Percentiles rank a stretch among this genome's conserved stretches.
phyloP scores from a whole-genome alignment of 2,329 filamentous ascomycete genomes.

The Gaeumannomyces sp. region DNA sequence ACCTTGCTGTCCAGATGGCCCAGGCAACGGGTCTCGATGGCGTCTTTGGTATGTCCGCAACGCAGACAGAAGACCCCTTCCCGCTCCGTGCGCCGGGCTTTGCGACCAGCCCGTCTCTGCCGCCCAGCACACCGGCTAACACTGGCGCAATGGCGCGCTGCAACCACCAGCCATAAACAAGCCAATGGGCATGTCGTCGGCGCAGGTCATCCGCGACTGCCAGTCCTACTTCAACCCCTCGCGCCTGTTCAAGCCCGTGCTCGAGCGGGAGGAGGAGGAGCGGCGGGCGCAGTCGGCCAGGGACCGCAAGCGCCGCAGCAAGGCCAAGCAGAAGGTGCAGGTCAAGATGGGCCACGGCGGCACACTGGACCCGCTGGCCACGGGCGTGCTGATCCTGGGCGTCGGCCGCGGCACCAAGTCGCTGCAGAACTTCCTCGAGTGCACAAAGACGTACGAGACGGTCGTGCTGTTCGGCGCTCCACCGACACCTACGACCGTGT shows the following conservation, averaged over 20 bases:
- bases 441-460: slow-evolving; percentile 90
- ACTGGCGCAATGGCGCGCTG: no score
- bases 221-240: slow-evolving; percentile 82
- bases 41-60: slow-evolving; percentile 45
- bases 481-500: slow-evolving; percentile 88
- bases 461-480: slow-evolving; percentile 84
- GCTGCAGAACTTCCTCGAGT: slow-evolving; percentile 70
- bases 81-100: slow-evolving; percentile 51
- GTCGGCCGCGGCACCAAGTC: slow-evolving; percentile 83
- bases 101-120: slow-evolving; percentile 3
- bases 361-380: slow-evolving; percentile 89
- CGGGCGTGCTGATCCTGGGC: slow-evolving; percentile 84
- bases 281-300: slow-evolving; percentile 51
- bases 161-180: slow-evolving; percentile 74
- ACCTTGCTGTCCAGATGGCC: not conserved
- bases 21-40: slow-evolving; percentile 36
- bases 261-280: slow-evolving; percentile 52
- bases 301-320: slow-evolving; percentile 52
- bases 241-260: slow-evolving; percentile 68
- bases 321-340: slow-evolving; percentile 53
- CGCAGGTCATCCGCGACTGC: slow-evolving; percentile 82
- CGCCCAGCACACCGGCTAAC: slow-evolving; percentile 12
- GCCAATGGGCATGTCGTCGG: slow-evolving; percentile 78
- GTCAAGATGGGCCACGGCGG: slow-evolving; percentile 97
- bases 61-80: not conserved